Evolutionary conservation across 441 rosid genomes (phyloP).

Genomic region (Erodium trifolium): DNA sequence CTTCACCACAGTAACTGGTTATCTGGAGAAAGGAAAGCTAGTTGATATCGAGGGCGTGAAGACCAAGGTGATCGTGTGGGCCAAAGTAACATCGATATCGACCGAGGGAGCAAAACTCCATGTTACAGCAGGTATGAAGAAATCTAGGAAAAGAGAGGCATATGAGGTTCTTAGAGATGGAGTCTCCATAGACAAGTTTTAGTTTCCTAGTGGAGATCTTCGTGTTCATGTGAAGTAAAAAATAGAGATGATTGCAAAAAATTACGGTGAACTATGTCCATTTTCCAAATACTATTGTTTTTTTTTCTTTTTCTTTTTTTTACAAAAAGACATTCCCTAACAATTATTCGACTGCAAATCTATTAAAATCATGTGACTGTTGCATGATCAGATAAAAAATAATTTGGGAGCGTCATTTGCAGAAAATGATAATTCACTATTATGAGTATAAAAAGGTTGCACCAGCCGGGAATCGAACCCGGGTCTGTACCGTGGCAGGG

Average conservation of each 20-base stretch:
- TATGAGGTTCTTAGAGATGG: slow-evolving; percentile 76
- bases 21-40: slow-evolving; percentile 76
- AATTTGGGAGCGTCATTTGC: too few species aligned
- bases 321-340: too few species aligned
- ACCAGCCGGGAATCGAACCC: slow-evolving; percentile 33
- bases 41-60: slow-evolving; percentile 76
- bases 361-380: too few species aligned
- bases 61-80: slow-evolving; percentile 81
- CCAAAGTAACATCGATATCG: slow-evolving; percentile 59
- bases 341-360: too few species aligned
- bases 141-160: slow-evolving; percentile 53
- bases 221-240: background rate
- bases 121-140: slow-evolving; percentile 69
- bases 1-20: slow-evolving; percentile 49
- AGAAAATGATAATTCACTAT: too few species aligned
- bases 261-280: too few species aligned
- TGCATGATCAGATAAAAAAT: too few species aligned
- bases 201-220: slow-evolving; percentile 10
- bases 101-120: slow-evolving; percentile 67
- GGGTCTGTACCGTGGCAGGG: slow-evolving; percentile 29
- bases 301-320: too few species aligned
- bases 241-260: too few species aligned
- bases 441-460: slow-evolving; percentile 3
- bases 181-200: slow-evolving; percentile 66
- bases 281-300: background rate